Evolutionary conservation across 495 filamentous ascomycete species (phyloP).

Genomic region (Choiromyces venosus): DNA sequence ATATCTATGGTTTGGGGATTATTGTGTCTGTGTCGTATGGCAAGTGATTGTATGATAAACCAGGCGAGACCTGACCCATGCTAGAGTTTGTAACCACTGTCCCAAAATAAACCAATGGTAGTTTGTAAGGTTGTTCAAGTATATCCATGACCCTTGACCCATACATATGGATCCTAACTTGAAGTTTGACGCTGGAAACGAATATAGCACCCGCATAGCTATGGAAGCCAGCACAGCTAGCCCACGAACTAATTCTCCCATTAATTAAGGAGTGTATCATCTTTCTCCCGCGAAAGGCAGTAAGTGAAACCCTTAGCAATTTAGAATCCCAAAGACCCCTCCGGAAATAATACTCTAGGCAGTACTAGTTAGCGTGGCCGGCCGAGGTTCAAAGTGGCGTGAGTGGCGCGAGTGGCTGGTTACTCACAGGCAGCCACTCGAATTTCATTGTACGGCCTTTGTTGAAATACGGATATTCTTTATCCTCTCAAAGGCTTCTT

Average conservation of each 20-base stretch:
- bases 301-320: background rate
- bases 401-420: background rate
- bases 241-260: background rate
- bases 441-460: background rate
- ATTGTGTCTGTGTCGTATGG: background rate
- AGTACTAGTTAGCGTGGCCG: too few species aligned
- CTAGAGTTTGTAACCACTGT: background rate
- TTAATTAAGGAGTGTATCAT: too few species aligned
- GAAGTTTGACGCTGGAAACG: background rate
- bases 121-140: background rate
- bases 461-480: too few species aligned
- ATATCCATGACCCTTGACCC: background rate
- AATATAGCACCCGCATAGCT: too few species aligned
- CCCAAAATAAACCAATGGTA: background rate
- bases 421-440: background rate
- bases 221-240: background rate
- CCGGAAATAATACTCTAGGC: background rate
- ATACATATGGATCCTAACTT: background rate
- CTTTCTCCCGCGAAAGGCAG: background rate
- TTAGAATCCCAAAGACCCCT: background rate
- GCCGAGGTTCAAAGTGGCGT: too few species aligned
- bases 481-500: too few species aligned
- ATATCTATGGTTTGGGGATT: background rate
- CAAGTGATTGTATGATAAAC: background rate
- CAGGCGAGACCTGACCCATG: background rate